A percentile compares a stretch with the other conserved stretches of the same genome.
Evolutionary conservation across 352 stramenopile genomes (phyloP).

Genomic region (Aphanomyces euteiches): DNA sequence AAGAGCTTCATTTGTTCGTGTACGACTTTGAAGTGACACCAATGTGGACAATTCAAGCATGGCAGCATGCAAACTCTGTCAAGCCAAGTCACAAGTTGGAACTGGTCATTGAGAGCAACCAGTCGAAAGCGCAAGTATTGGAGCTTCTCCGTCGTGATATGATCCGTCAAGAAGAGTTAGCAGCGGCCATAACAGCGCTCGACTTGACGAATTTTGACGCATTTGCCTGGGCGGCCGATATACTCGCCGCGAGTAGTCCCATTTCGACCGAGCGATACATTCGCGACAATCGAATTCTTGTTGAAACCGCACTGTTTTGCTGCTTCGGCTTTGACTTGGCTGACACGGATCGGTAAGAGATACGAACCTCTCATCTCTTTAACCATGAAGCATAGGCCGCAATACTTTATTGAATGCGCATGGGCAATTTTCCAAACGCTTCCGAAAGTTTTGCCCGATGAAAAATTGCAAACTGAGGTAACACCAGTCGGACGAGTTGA

Average conservation of each 20-base stretch:
- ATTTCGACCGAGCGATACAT: background rate
- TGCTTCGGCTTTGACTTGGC: constrained; percentile 26
- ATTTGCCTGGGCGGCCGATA: background rate
- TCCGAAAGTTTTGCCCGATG: background rate
- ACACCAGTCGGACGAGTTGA: background rate
- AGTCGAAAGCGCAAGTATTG: background rate
- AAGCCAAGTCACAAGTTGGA: background rate
- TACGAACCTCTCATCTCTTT: background rate
- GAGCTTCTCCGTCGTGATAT: background rate
- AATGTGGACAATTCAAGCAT: constrained; percentile 16
- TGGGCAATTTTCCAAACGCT: constrained; percentile 28
- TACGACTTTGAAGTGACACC: constrained; percentile 13
- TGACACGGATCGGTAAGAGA: background rate
- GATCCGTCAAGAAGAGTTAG: constrained; percentile 3
- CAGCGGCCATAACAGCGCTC: background rate
- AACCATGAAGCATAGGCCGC: too few relatives aligned
- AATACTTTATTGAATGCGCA: constrained; percentile 18
- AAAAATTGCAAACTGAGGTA: background rate
- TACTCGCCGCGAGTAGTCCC: constrained; percentile 16
- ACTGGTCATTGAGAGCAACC: background rate
- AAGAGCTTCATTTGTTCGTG: constrained; percentile 7
- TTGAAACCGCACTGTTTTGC: constrained; percentile 1
- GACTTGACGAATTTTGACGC: background rate
- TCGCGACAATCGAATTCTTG: background rate
- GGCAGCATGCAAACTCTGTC: background rate